phyloP scores from a whole-genome alignment of 2,329 filamentous ascomycete species.

The Curvularia sp. region DNA sequence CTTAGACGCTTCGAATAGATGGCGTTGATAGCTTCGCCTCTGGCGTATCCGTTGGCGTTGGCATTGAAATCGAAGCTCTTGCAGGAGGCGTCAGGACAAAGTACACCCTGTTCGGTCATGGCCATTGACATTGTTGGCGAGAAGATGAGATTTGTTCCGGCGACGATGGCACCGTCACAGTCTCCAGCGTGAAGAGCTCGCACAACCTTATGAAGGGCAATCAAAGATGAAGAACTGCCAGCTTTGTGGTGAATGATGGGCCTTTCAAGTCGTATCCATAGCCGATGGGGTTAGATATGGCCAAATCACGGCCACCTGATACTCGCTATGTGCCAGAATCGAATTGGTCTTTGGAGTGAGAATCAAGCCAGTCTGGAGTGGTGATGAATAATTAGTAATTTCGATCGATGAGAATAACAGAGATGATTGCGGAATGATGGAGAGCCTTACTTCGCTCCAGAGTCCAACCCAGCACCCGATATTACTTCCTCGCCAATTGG shows the following conservation, averaged over 20 bases:
- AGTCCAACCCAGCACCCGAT: neutral
- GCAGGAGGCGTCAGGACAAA: no score
- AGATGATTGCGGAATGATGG: no score
- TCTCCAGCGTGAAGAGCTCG: constrained; percentile 18
- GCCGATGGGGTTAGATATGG: constrained; percentile 33
- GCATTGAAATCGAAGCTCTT: no score
- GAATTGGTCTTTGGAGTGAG: neutral
- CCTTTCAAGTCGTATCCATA: constrained; percentile 28
- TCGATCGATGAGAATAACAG: no score
- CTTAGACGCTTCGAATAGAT: no score
- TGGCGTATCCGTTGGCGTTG: no score
- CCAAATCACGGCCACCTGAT: constrained; percentile 20
- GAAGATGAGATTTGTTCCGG: constrained; percentile 26
- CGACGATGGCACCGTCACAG: constrained; percentile 24
- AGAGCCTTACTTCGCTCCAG: neutral
- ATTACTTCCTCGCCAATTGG: neutral
- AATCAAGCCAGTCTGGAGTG: neutral
- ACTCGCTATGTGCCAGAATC: neutral
- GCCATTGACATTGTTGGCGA: neutral
- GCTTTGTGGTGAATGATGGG: constrained; percentile 11
- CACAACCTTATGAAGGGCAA: neutral
- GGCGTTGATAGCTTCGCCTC: no score
- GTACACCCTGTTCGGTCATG: constrained; percentile 29
- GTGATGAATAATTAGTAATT: no score
- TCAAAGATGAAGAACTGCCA: neutral